These are phyloP conservation scores for Phytophthora sojae DNA, from an alignment of 352 stramenopile species.

Conservation along the genomic window DNA sequence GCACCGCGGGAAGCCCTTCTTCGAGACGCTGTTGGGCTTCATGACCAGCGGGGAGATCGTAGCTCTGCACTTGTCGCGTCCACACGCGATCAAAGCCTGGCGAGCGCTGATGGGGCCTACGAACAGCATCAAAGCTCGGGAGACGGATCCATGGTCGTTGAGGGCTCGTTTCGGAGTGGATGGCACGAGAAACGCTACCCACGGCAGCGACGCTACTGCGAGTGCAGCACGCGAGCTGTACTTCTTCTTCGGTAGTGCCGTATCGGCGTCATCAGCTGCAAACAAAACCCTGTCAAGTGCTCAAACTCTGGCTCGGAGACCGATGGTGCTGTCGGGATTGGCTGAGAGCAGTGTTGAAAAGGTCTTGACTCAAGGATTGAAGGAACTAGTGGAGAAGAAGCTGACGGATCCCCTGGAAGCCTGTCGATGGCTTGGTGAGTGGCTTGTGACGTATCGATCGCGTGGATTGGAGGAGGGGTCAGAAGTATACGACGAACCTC, in stretches of 20 bases:
- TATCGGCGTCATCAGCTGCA: slow-evolving; percentile 21
- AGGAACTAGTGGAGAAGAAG: slow-evolving; percentile 42
- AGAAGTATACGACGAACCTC: not conserved
- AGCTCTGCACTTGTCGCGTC: slow-evolving; percentile 52
- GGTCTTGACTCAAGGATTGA: slow-evolving; percentile 49
- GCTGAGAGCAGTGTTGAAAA: slow-evolving; percentile 35
- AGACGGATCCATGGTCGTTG: slow-evolving; percentile 62
- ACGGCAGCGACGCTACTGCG: slow-evolving; percentile 71
- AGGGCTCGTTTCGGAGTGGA: slow-evolving; percentile 84
- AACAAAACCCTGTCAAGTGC: not conserved
- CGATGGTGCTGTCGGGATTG: slow-evolving; percentile 7
- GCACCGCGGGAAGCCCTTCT: slow-evolving; percentile 70
- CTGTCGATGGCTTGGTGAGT: slow-evolving; percentile 62
- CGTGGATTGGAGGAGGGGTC: slow-evolving; percentile 21
- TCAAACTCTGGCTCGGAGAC: slow-evolving; percentile 21
- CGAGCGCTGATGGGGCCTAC: slow-evolving; percentile 81
- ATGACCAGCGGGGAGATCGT: slow-evolving; percentile 80
- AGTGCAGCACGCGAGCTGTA: slow-evolving; percentile 72
- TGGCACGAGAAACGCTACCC: slow-evolving; percentile 81
- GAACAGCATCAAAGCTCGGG: slow-evolving; percentile 59
- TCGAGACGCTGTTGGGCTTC: slow-evolving; percentile 58
- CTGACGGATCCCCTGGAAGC: slow-evolving; percentile 43
- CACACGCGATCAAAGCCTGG: slow-evolving; percentile 71
- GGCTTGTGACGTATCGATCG: slow-evolving; percentile 44
- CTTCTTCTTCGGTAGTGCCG: slow-evolving; percentile 76